These are phyloP conservation scores for Colletotrichum sp. DNA, from an alignment of 2,329 filamentous ascomycete species.

Conservation along the genomic window DNA sequence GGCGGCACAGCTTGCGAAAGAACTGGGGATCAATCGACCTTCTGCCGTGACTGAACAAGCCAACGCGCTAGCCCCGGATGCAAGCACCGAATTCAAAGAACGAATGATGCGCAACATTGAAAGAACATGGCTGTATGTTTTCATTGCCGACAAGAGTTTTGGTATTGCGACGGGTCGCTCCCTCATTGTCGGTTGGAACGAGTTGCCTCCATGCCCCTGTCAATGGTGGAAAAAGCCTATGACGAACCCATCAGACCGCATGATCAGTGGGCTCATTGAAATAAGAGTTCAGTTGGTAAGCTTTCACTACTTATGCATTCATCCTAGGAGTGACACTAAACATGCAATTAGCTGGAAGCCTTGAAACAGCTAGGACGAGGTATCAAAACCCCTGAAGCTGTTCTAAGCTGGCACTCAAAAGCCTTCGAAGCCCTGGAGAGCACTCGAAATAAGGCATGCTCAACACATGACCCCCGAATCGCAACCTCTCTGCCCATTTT, in stretches of 20 bases:
- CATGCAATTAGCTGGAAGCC: neutral
- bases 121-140: conserved; percentile 18
- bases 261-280: conserved; percentile 27
- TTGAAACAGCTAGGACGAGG: conserved; percentile 15
- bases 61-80: conserved; percentile 7
- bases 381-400: conserved; percentile 20
- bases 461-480: neutral
- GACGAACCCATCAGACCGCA: conserved; percentile 24
- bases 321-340: neutral
- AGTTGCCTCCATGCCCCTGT: neutral
- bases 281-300: conserved; percentile 24
- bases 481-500: conserved; percentile 19
- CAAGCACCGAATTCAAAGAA: conserved; percentile 5
- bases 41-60: conserved; percentile 24
- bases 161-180: conserved; percentile 17
- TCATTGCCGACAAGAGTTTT: conserved; percentile 22
- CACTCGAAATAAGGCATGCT: neutral
- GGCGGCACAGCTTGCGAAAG: conserved; percentile 27
- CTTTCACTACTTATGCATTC: neutral
- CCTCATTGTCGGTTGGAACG: conserved; percentile 17
- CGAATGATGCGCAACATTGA: conserved; percentile 14
- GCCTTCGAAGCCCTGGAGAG: conserved; percentile 15
- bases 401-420: conserved; percentile 25
- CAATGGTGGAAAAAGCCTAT: conserved; percentile 24
- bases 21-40: conserved; percentile 26